Evolutionary conservation across 495 filamentous ascomycete genomes (phyloP), one percentile per base, ranked within the genome.

Genomic region (Penicillium lividum): DNA sequence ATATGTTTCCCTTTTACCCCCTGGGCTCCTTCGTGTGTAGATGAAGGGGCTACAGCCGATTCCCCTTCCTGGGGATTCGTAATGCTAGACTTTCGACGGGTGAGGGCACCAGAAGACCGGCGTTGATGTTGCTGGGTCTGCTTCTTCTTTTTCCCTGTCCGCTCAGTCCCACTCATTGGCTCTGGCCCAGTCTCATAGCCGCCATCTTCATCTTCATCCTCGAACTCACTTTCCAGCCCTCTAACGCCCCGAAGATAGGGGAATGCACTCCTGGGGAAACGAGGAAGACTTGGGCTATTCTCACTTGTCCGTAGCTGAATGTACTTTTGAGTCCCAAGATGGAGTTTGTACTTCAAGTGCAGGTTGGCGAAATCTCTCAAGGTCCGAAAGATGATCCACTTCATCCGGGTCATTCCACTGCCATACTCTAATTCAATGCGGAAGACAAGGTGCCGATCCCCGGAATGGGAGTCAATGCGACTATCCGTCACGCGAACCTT

Each of bases 341-440:
- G 86, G 48, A 96, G 71, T 64, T 93, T 94, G 79, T 97, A 99
- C 63, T 93, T 89, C 60, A 90, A 79, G 70, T 99, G 95, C 5
- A 99, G 80, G 66, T 97, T 96, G 60, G 90, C 82, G 67, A 99
- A 96, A 63, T 99, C 94, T 61, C 85, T 82, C 53, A 97, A 80
- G 27, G 89, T 88, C 27, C 94, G 84, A 62, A 90, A 86, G 55
- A 99, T 92, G 49, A 91, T 86, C 94, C 94, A 99, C 64, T 92
- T 93, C 94, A 99, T 98, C 52, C 95, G 82, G 28, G 92, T 96
- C 55, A 93, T 84, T 4, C 95, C 94, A 66, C 88, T 97, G 5
- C 94, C 94, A 73, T 99, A 99, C 70, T 99, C 94, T 43, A 99
- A 74, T 57, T 96, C 91, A 49, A 99, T 92, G 30, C 88, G 85